phyloP scores from a whole-genome alignment of 768 basidiomycete genomes.

The Hydnomerulius pinastri region DNA sequence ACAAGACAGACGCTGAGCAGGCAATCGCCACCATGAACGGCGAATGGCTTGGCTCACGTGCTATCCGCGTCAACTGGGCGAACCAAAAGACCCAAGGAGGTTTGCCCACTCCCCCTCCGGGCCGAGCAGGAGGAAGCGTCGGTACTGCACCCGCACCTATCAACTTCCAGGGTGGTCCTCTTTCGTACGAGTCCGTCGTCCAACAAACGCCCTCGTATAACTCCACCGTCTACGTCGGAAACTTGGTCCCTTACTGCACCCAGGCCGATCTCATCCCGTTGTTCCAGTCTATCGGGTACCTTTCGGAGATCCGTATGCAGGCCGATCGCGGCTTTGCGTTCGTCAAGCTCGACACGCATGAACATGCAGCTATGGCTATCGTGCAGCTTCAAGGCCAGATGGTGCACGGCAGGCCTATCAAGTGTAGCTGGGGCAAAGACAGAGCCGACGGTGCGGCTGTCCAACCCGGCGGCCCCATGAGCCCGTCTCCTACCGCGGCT shows the following conservation, averaged over 20 bases:
- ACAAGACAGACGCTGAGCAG: constrained; percentile 99
- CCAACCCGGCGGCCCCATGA: constrained; percentile 50
- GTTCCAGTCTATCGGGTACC: constrained; percentile 98
- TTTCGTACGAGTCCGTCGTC: constrained; percentile 92
- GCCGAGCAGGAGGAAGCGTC: constrained; percentile 46
- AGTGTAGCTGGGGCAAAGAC: constrained; percentile 99
- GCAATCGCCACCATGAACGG: constrained; percentile 99
- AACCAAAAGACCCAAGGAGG: constrained; percentile 95
- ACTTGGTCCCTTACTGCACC: constrained; percentile 95
- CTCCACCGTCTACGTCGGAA: constrained; percentile 97
- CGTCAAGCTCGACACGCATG: constrained; percentile 97
- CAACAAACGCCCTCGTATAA: constrained; percentile 93
- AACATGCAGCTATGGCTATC: constrained; percentile 98
- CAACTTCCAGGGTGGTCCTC: constrained; percentile 86
- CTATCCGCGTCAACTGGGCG: constrained; percentile 99
- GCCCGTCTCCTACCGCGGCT: constrained; percentile 59
- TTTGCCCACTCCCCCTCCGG: constrained; percentile 38
- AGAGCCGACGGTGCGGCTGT: constrained; percentile 70
- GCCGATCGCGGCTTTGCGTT: constrained; percentile 98
- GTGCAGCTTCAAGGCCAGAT: constrained; percentile 95
- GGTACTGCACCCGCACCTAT: constrained; percentile 83
- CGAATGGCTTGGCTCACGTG: constrained; percentile 97
- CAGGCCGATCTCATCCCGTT: constrained; percentile 97
- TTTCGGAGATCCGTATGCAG: constrained; percentile 99
- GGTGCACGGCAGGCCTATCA: constrained; percentile 96